A percentile compares a stretch with the other conserved stretches of the same genome.
phyloP scores from a whole-genome alignment of 225 moss, liverwort and hornwort genomes.

The Marchantia polymorpha region DNA sequence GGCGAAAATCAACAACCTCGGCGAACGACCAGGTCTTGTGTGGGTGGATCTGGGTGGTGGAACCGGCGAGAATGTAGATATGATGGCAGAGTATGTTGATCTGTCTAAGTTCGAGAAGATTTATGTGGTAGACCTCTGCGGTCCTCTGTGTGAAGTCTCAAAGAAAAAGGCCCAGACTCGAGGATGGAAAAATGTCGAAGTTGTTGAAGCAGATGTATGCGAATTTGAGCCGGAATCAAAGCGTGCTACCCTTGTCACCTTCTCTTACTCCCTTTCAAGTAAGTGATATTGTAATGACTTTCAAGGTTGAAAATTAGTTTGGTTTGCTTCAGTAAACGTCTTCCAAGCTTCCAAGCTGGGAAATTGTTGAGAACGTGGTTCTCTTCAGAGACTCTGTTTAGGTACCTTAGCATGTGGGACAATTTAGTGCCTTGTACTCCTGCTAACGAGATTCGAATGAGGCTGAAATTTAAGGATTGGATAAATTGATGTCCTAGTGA shows the following conservation, averaged over 20 bases:
- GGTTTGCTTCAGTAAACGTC: neutral
- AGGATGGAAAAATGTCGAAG: conserved; percentile 86
- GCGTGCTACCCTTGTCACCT: conserved; percentile 75
- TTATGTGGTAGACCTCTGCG: conserved; percentile 86
- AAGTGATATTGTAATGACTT: conserved; percentile 23
- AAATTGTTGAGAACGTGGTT: too few species aligned
- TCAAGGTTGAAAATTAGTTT: neutral
- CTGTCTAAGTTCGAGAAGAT: conserved; percentile 73
- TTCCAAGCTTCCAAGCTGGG: too few species aligned
- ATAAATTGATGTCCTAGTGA: too few species aligned
- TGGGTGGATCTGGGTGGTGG: conserved; percentile 98
- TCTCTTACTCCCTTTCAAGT: conserved; percentile 91
- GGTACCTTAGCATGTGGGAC: too few species aligned
- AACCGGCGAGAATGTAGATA: conserved; percentile 89
- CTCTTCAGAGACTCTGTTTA: too few species aligned
- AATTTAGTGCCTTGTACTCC: too few species aligned
- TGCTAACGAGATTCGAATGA: too few species aligned
- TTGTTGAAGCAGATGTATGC: conserved; percentile 91
- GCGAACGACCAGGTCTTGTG: conserved; percentile 51
- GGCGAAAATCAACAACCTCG: conserved; percentile 56
- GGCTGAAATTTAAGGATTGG: too few species aligned
- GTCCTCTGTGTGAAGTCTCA: conserved; percentile 82
- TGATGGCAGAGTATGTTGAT: conserved; percentile 66
- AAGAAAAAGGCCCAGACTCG: conserved; percentile 53
- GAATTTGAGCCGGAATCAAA: conserved; percentile 57